These are phyloP conservation scores for Pseudozyma pruni DNA, from an alignment of 1,284 basidiomycete species.

Conservation along the genomic window DNA sequence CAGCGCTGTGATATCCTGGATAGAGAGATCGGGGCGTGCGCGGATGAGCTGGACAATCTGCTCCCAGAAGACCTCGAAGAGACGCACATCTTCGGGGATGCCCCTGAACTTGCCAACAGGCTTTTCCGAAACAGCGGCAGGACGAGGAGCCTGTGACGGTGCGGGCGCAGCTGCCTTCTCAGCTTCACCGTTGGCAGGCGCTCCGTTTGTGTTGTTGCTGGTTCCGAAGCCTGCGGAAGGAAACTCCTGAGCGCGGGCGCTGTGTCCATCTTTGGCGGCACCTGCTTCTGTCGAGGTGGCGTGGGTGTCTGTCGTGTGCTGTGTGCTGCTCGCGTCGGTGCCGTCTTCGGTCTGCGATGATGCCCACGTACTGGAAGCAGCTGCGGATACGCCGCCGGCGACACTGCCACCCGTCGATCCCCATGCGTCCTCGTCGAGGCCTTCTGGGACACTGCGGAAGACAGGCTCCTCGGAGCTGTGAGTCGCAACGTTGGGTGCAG, in stretches of 20 bases:
- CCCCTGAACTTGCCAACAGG: constrained; percentile 62
- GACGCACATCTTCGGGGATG: constrained; percentile 64
- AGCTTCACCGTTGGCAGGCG: constrained; percentile 23
- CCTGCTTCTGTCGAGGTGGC: constrained; percentile 24
- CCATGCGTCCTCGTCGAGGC: constrained; percentile 58
- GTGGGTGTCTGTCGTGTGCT: constrained; percentile 25
- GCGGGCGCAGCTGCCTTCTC: constrained; percentile 25
- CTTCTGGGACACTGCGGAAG: constrained; percentile 57
- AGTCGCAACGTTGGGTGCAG: constrained; percentile 61
- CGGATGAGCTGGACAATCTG: constrained; percentile 66
- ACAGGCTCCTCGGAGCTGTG: constrained; percentile 60
- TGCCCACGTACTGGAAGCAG: constrained; percentile 29
- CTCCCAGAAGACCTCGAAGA: constrained; percentile 68
- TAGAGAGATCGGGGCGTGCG: constrained; percentile 65
- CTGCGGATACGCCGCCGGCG: constrained; percentile 16
- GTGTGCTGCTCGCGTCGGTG: constrained; percentile 37
- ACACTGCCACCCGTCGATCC: constrained; percentile 45
- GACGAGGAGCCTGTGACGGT: constrained; percentile 21
- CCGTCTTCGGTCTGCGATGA: constrained; percentile 47
- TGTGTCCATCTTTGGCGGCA: constrained; percentile 21
- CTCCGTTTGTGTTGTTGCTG: constrained; percentile 13
- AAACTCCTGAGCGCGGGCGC: constrained; percentile 37
- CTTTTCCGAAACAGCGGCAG: constrained; percentile 24
- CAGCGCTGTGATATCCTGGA: constrained; percentile 64
- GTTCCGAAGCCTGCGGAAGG: constrained; percentile 29